Conservation (phyloP, 2,329 filamentous ascomycete genomes). For the Fusarium anguioides region DNA sequence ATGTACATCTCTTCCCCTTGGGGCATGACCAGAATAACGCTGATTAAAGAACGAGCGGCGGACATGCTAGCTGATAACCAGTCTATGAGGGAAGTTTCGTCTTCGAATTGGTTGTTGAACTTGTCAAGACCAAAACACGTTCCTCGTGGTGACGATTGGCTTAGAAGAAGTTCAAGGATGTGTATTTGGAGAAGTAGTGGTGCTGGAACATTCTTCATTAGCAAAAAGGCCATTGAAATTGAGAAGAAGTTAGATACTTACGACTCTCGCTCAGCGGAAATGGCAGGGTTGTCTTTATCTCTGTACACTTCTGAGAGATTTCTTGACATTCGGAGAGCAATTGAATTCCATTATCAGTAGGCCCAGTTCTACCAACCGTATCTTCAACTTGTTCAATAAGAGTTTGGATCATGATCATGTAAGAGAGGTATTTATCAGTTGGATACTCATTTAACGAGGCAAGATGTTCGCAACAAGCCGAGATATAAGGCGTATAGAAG, state of each 20-base stretch:
- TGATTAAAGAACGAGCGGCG: slow-evolving; percentile 41
- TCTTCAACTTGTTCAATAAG: slow-evolving; percentile 46
- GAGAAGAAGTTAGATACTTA: background rate
- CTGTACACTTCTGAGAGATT: slow-evolving; percentile 9
- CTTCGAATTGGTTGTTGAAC: slow-evolving; percentile 19
- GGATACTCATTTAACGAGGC: slow-evolving; percentile 16
- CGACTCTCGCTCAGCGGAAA: slow-evolving; percentile 48
- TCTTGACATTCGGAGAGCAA: slow-evolving; percentile 20
- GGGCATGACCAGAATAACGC: slow-evolving; percentile 39
- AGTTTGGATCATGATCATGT: slow-evolving; percentile 42
- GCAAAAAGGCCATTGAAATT: background rate
- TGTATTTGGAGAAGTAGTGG: slow-evolving; percentile 44
- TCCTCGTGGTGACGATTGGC: slow-evolving; percentile 42
- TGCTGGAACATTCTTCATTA: slow-evolving; percentile 16
- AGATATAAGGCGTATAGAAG: slow-evolving; percentile 39
- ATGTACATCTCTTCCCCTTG: slow-evolving; percentile 43
- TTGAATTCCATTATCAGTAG: background rate
- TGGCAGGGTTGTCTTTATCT: slow-evolving; percentile 35
- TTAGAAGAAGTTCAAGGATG: slow-evolving; percentile 45
- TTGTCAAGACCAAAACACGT: slow-evolving; percentile 44
- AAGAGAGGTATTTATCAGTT: slow-evolving; percentile 43
- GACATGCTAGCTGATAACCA: slow-evolving; percentile 48
- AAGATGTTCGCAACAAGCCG: slow-evolving; percentile 42
- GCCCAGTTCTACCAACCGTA: slow-evolving; percentile 1
- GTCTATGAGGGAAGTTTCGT: slow-evolving; percentile 27